Conservation (phyloP, 2,329 filamentous ascomycete genomes). For the Colletotrichum limetticola region DNA sequence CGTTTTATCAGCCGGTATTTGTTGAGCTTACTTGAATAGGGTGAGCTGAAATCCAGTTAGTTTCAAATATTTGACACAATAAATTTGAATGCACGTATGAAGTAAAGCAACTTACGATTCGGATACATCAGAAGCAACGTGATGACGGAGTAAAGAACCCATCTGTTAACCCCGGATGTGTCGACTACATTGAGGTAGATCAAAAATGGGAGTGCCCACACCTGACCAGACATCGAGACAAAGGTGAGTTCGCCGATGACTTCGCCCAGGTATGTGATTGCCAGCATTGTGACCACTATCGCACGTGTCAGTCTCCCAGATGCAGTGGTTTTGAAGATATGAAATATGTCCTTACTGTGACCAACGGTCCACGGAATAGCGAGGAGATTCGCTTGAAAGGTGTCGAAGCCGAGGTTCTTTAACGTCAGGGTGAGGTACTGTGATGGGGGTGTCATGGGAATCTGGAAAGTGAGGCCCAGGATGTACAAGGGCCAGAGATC, state of each 20-base stretch:
- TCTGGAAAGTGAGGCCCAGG: slow-evolving; percentile 63
- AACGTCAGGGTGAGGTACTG: slow-evolving; percentile 70
- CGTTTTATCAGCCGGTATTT: too few species aligned
- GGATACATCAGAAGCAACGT: slow-evolving; percentile 48
- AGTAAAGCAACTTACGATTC: slow-evolving; percentile 38
- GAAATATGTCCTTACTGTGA: slow-evolving; percentile 39
- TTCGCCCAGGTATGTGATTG: slow-evolving; percentile 57
- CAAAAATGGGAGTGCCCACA: slow-evolving; percentile 71
- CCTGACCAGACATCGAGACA: slow-evolving; percentile 56
- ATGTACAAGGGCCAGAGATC: slow-evolving; percentile 60
- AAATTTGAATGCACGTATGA: background rate
- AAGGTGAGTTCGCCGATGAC: slow-evolving; percentile 60
- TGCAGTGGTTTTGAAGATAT: too few species aligned
- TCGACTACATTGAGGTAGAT: slow-evolving; percentile 56
- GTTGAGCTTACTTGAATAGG: slow-evolving; percentile 47
- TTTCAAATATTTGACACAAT: slow-evolving; percentile 50
- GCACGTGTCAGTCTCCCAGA: slow-evolving; percentile 16
- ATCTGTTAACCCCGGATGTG: slow-evolving; percentile 41
- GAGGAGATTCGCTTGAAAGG: slow-evolving; percentile 71
- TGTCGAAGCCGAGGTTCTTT: slow-evolving; percentile 66
- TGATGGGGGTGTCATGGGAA: slow-evolving; percentile 59
- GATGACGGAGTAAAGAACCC: slow-evolving; percentile 48
- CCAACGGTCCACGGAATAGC: slow-evolving; percentile 63
- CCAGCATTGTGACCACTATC: slow-evolving; percentile 54
- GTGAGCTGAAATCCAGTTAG: slow-evolving; percentile 48